These are phyloP conservation scores for Amyloporia xantha DNA, from an alignment of 768 basidiomycete species.

Conservation along the genomic window DNA sequence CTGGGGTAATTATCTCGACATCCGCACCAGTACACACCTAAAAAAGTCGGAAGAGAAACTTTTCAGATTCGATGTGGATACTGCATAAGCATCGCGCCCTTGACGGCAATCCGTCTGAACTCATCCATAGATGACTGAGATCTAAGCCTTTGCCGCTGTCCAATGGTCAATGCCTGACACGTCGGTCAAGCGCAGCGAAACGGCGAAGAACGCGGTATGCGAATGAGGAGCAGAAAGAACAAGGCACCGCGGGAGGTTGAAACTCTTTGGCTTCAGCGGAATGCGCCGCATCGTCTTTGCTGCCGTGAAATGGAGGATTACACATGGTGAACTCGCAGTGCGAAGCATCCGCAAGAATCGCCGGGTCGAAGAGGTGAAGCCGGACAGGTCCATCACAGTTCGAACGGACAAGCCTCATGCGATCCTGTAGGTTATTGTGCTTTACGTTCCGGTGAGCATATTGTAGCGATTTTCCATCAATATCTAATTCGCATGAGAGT, in stretches of 20 bases:
- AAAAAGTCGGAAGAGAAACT: not conserved
- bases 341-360: not conserved
- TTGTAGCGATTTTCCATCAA: slow-evolving; percentile 56
- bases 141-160: too few relatives aligned
- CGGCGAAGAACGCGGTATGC: too few relatives aligned
- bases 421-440: slow-evolving; percentile 45
- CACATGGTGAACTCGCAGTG: slow-evolving; percentile 72
- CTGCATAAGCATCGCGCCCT: too few relatives aligned
- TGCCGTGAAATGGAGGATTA: slow-evolving; percentile 94
- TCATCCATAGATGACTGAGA: too few relatives aligned
- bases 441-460: slow-evolving; percentile 53
- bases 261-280: slow-evolving; percentile 59
- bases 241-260: slow-evolving; percentile 63
- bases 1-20: slow-evolving; percentile 83
- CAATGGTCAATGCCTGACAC: too few relatives aligned
- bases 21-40: slow-evolving; percentile 84
- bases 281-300: slow-evolving; percentile 53
- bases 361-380: slow-evolving; percentile 26
- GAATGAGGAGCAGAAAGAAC: too few relatives aligned
- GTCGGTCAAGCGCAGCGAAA: too few relatives aligned
- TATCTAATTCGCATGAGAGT: slow-evolving; percentile 38
- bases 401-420: slow-evolving; percentile 42
- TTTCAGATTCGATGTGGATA: not conserved
- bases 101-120: too few relatives aligned
- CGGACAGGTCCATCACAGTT: slow-evolving; percentile 39